A percentile compares a stretch with the other conserved stretches of the same genome.
Conservation (phyloP, 345 rosid genomes). For the Combretum micranthum region DNA sequence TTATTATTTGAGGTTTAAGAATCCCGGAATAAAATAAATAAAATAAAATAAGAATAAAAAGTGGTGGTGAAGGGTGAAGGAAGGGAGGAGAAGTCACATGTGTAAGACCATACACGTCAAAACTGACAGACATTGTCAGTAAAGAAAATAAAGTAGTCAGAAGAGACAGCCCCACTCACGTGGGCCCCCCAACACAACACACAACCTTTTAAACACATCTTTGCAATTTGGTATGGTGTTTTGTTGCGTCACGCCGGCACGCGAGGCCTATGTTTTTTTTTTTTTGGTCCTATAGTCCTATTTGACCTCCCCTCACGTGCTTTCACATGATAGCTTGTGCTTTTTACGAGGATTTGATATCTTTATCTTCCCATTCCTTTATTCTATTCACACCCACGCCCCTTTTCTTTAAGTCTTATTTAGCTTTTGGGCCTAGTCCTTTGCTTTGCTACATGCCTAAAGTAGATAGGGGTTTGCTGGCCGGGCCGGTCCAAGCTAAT, state of each 20-base stretch:
- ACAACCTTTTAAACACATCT: not conserved
- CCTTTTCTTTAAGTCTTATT: too few relatives aligned
- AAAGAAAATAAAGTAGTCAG: constrained; percentile 4
- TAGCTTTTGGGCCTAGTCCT: not conserved
- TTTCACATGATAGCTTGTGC: constrained; percentile 8
- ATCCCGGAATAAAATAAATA: not conserved
- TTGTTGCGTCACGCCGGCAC: constrained; percentile 11
- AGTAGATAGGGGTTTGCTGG: too few relatives aligned
- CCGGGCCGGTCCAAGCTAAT: too few relatives aligned
- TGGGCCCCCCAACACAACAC: not conserved
- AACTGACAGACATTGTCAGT: constrained; percentile 4
- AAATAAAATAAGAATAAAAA: not conserved
- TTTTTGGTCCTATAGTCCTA: too few relatives aligned
- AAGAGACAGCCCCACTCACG: constrained; percentile 10
- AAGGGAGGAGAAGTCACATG: constrained; percentile 3
- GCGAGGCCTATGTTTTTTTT: constrained; percentile 11
- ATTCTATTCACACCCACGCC: not conserved
- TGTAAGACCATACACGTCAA: constrained; percentile 11
- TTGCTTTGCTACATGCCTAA: too few relatives aligned
- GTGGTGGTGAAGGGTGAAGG: not conserved
- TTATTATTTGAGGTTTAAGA: too few relatives aligned
- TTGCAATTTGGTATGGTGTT: not conserved
- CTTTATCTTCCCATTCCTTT: not conserved
- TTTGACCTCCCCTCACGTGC: constrained; percentile 8
- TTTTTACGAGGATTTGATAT: constrained; percentile 10